phyloP scores from a whole-genome alignment of 768 basidiomycete species.

The Grammothele lineata region DNA sequence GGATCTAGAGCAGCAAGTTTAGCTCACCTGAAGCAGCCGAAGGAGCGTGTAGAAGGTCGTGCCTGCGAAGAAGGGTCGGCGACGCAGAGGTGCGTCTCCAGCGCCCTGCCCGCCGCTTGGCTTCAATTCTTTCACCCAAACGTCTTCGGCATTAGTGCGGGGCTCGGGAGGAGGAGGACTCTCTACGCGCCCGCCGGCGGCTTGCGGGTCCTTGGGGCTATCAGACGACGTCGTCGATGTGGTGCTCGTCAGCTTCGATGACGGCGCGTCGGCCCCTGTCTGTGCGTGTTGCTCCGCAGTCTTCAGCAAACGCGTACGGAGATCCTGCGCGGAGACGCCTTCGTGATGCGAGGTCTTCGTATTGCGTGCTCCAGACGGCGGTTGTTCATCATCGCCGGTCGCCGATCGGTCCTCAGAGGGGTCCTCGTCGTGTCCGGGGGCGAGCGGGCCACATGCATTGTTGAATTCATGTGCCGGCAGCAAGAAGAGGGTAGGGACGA shows the following conservation, averaged over 20 bases:
- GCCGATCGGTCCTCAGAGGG: constrained; percentile 22
- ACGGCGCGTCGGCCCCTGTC: constrained; percentile 15
- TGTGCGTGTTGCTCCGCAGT: constrained; percentile 57
- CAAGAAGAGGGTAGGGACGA: constrained; percentile 81
- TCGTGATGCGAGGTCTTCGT: constrained; percentile 29
- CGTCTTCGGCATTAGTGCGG: constrained; percentile 36
- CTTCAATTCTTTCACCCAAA: constrained; percentile 54
- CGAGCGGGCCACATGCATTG: constrained; percentile 53
- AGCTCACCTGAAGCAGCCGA: constrained; percentile 81
- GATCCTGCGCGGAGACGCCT: constrained; percentile 58
- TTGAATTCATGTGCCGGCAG: constrained; percentile 64
- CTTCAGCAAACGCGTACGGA: constrained; percentile 76
- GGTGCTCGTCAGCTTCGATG: constrained; percentile 26
- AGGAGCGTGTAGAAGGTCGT: constrained; percentile 90
- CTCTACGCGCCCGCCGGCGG: background rate
- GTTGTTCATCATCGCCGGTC: constrained; percentile 18
- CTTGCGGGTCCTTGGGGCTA: constrained; percentile 7
- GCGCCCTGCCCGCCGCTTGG: constrained; percentile 13
- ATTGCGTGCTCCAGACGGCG: no score
- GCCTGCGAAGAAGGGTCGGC: constrained; percentile 80
- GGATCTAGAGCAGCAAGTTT: no score
- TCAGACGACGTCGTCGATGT: constrained; percentile 31
- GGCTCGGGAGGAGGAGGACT: constrained; percentile 1
- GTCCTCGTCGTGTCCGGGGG: constrained; percentile 37
- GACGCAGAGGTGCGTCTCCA: constrained; percentile 25